A percentile compares a stretch with the other conserved stretches of the same genome.
Conservation (phyloP, 2,329 filamentous ascomycete genomes). For the Orbilia blumenaviensis region DNA sequence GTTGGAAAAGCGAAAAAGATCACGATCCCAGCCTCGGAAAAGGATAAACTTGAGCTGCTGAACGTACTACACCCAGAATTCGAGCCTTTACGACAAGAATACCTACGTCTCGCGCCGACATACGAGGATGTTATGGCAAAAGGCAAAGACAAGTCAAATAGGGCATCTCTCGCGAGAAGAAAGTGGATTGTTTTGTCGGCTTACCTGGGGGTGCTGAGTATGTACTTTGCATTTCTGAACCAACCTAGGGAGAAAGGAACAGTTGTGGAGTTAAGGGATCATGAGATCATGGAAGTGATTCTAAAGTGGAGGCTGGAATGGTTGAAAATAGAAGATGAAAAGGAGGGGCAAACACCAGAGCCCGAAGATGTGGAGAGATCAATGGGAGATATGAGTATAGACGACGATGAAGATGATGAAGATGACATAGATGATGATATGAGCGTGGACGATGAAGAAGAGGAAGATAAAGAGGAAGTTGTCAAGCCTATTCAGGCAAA, state of each 20-base stretch:
- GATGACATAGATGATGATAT: slow-evolving; percentile 58
- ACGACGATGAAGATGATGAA: slow-evolving; percentile 61
- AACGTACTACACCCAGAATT: slow-evolving; percentile 90
- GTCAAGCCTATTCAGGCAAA: background rate
- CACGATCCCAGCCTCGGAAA: slow-evolving; percentile 77
- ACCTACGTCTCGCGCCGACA: slow-evolving; percentile 72
- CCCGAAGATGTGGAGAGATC: slow-evolving; percentile 50
- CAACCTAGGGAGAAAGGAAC: slow-evolving; percentile 41
- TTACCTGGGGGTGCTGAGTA: slow-evolving; percentile 84
- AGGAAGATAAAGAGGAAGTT: too few species aligned
- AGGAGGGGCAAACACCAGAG: slow-evolving; percentile 61
- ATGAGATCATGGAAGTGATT: slow-evolving; percentile 87
- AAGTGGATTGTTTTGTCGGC: slow-evolving; percentile 84
- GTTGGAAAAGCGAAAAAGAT: slow-evolving; percentile 66
- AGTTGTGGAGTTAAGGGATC: slow-evolving; percentile 79
- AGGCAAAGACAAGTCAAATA: slow-evolving; percentile 62
- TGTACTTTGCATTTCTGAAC: slow-evolving; percentile 92
- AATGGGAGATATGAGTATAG: slow-evolving; percentile 59
- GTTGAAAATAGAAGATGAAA: slow-evolving; percentile 76
- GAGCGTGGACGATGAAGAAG: slow-evolving; percentile 55
- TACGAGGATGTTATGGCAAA: slow-evolving; percentile 65
- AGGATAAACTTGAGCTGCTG: slow-evolving; percentile 79
- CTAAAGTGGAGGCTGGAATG: slow-evolving; percentile 82
- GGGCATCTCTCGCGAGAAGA: slow-evolving; percentile 66
- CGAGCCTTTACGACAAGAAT: slow-evolving; percentile 82